These are phyloP conservation scores for Moringa oleifera DNA, from an alignment of 345 rosid genomes.

Conservation along the genomic window DNA sequence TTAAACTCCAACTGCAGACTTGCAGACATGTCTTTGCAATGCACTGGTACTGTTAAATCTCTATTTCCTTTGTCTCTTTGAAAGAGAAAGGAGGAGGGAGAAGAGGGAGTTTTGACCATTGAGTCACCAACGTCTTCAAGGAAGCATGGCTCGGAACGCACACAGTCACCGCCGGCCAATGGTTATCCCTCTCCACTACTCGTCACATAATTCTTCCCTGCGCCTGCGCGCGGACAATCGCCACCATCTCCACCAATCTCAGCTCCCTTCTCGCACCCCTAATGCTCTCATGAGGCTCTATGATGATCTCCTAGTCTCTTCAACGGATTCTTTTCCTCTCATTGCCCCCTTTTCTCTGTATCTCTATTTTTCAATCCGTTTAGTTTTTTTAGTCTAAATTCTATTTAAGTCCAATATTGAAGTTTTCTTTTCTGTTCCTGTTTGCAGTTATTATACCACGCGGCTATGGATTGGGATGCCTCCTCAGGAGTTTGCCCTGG, in stretches of 20 bases:
- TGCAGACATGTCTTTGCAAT: not conserved
- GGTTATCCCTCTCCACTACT: slow-evolving; percentile 59
- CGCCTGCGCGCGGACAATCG: slow-evolving; percentile 41
- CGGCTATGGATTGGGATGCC: slow-evolving; percentile 71
- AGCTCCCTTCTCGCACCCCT: slow-evolving; percentile 32
- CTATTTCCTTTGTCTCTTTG: no score
- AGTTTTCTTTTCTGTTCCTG: not conserved
- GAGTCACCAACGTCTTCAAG: not conserved
- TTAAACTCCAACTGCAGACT: not conserved
- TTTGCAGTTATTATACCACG: slow-evolving; percentile 53
- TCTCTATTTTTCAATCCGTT: not conserved
- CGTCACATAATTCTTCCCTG: slow-evolving; percentile 37
- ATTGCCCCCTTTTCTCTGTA: not conserved
- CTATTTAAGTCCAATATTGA: not conserved
- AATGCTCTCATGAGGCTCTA: slow-evolving; percentile 76
- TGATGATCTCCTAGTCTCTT: slow-evolving; percentile 73
- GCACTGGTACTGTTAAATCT: no score
- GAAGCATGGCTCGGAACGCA: slow-evolving; percentile 26
- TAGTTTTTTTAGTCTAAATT: not conserved
- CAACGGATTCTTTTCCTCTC: slow-evolving; percentile 36
- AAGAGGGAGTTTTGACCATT: slow-evolving; percentile 12
- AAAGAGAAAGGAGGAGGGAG: not conserved
- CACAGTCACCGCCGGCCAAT: slow-evolving; percentile 26
- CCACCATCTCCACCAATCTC: slow-evolving; percentile 63
- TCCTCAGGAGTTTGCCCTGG: slow-evolving; percentile 71